Base-by-base conservation (phyloP, 2,329 filamentous ascomycete species). In the Aureobasidium sp. region DNA sequence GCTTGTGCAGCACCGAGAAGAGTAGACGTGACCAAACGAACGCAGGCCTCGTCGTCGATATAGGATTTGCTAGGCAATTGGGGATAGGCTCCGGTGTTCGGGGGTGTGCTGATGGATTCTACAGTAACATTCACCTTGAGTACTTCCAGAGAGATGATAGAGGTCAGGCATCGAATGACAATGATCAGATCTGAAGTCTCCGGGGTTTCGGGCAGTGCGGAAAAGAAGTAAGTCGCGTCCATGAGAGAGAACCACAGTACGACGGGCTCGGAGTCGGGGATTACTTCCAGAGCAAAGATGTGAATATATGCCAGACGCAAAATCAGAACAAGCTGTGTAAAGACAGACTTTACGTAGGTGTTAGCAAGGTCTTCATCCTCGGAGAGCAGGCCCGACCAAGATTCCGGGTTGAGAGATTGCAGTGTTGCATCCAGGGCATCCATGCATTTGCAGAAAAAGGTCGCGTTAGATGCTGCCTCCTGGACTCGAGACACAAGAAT, bases 231-330 rank as follows among this genome's bases (percentile, higher is more conserved):
- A 69, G 84, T 86, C 15, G 83, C 78, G 45, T 82, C 78, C 80
- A 92, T 86, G 55, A 92, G 76, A n/a, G 81, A 77, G 68, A 92
- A 91, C 91, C 91, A 96, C 65, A 83, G 79, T 42, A 84, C 77
- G 20, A 91, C 79, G 7, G 86, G 73, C 15, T 81, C 77, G 5
- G 67, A 53, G n/a, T 64, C 61, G 1, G 68, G 63, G 17, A 68
- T 62, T 7, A 55, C 62, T n/a, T 68, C 61, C 34, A 66, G 61
- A 11, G 64, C 52, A 41, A 68, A 68, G 12, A 20, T 83, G 79
- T 17, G 84, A 78, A 14, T 85, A 79, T 67, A 89, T 82, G 51
- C 79, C 76, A 41, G 78, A 73, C 56, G 82, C 42, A 73, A 41
- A 2, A 65, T 82, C 70, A 94, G 88, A 42, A 88, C 79, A 47